These are phyloP conservation scores for Pleurotus citrinopileatus DNA, from an alignment of 768 basidiomycete species.

Conservation along the genomic window DNA sequence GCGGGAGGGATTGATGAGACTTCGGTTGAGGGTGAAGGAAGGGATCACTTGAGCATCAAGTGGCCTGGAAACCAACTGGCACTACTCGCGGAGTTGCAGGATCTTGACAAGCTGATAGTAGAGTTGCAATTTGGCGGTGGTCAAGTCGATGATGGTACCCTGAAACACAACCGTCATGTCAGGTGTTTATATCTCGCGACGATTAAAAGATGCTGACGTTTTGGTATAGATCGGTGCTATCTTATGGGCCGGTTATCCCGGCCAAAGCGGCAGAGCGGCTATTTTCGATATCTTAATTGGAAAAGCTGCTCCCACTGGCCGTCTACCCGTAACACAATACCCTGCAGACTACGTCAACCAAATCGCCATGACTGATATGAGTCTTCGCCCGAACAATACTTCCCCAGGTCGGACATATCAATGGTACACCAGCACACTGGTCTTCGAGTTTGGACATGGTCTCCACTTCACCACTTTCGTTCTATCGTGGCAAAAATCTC, in stretches of 20 bases:
- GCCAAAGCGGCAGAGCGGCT: slow-evolving; percentile 53
- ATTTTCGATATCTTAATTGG: slow-evolving; percentile 51
- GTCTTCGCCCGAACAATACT: slow-evolving; percentile 41
- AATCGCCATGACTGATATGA: slow-evolving; percentile 60
- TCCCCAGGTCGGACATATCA: slow-evolving; percentile 58
- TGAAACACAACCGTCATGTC: slow-evolving; percentile 43
- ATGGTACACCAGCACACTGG: slow-evolving; percentile 51
- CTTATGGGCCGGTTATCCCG: slow-evolving; percentile 57
- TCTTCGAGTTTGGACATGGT: slow-evolving; percentile 52
- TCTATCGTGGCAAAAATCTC: slow-evolving; percentile 34
- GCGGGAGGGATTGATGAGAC: slow-evolving; percentile 53
- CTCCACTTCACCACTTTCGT: slow-evolving; percentile 52
- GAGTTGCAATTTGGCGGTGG: slow-evolving; percentile 58
- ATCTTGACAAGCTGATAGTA: slow-evolving; percentile 49
- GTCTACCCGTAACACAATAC: slow-evolving; percentile 53
- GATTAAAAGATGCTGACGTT: not conserved
- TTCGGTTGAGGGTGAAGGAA: slow-evolving; percentile 43
- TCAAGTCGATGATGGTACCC: slow-evolving; percentile 45
- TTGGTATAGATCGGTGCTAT: slow-evolving; percentile 45
- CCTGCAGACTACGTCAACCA: slow-evolving; percentile 43
- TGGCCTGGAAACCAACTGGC: slow-evolving; percentile 59
- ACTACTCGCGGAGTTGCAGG: slow-evolving; percentile 40
- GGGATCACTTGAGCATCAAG: slow-evolving; percentile 44
- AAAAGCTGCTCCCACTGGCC: slow-evolving; percentile 51
- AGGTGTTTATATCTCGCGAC: slow-evolving; percentile 9